These are phyloP conservation scores for Alternaria alternata DNA, from an alignment of 2,329 filamentous ascomycete species.

Conservation along the genomic window DNA sequence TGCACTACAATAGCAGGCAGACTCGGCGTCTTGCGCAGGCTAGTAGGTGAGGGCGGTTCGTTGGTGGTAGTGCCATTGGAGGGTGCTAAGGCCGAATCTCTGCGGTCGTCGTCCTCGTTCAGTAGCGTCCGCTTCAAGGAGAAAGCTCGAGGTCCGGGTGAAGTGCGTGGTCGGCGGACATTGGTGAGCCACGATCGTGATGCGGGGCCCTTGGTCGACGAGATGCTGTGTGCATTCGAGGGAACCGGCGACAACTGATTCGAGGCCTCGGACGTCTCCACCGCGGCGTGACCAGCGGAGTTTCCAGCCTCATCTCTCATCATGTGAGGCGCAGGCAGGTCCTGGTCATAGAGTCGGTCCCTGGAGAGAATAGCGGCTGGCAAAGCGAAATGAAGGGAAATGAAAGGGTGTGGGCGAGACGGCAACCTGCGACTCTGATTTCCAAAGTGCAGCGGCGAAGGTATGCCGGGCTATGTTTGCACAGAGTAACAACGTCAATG, in stretches of 20 bases:
- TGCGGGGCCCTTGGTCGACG: conserved; percentile 27
- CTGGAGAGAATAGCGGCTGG: conserved; percentile 35
- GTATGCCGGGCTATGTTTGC: conserved; percentile 15
- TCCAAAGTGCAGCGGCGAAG: conserved; percentile 14
- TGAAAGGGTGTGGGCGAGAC: conserved; percentile 35
- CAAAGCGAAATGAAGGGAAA: conserved; percentile 45
- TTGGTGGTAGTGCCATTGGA: conserved; percentile 45
- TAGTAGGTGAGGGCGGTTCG: conserved; percentile 39
- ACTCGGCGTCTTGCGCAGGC: conserved; percentile 50
- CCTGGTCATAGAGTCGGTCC: conserved; percentile 39
- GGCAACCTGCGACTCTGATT: conserved; percentile 23
- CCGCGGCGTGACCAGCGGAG: conserved; percentile 31
- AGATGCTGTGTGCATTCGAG: conserved; percentile 24
- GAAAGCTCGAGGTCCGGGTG: conserved; percentile 46
- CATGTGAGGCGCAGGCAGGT: conserved; percentile 30
- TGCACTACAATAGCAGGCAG: conserved; percentile 57
- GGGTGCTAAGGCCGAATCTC: conserved; percentile 53
- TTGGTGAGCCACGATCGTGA: conserved; percentile 49
- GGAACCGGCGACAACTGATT: conserved; percentile 18
- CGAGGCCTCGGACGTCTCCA: conserved; percentile 19
- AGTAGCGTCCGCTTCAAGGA: conserved; percentile 42
- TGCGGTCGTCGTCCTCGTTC: conserved; percentile 45
- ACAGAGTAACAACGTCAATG: conserved; percentile 22
- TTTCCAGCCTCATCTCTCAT: conserved; percentile 45
- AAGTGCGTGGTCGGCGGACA: conserved; percentile 49